Conservation (phyloP, 495 filamentous ascomycete species). For the Ascobolus immersus region DNA sequence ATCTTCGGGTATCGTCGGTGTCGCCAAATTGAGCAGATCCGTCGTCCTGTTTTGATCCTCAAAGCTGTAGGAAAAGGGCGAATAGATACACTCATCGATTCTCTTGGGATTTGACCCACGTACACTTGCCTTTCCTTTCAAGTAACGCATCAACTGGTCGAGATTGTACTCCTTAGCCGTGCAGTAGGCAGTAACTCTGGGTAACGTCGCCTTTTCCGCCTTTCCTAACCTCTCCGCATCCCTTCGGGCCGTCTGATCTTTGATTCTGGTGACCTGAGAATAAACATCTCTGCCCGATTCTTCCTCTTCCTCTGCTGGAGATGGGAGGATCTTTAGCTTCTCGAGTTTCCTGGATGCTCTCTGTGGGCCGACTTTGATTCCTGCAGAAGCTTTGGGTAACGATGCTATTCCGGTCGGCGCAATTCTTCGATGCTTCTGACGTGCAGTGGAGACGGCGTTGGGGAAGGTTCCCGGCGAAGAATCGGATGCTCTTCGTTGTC, state of each 20-base stretch:
- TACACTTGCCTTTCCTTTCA: constrained; percentile 53
- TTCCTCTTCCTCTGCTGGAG: constrained; percentile 64
- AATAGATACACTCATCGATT: constrained; percentile 92
- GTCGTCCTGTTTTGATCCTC: not conserved
- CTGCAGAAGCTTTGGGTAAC: too few species aligned
- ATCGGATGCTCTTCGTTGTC: too few species aligned
- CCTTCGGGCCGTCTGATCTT: constrained; percentile 75
- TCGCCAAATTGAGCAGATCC: constrained; percentile 11
- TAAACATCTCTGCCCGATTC: constrained; percentile 91
- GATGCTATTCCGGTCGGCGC: too few species aligned
- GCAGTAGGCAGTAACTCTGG: constrained; percentile 85
- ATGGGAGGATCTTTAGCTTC: constrained; percentile 83
- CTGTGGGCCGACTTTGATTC: constrained; percentile 76
- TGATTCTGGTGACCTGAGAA: constrained; percentile 76
- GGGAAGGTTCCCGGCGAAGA: too few species aligned
- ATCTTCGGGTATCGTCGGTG: constrained; percentile 19
- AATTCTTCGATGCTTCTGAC: too few species aligned
- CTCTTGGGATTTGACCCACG: constrained; percentile 63
- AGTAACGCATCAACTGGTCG: constrained; percentile 61
- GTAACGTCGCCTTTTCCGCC: constrained; percentile 64
- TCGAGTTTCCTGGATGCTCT: constrained; percentile 83
- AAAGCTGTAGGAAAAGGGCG: constrained; percentile 52
- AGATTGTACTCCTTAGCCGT: constrained; percentile 75
- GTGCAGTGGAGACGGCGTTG: too few species aligned
- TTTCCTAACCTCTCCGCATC: constrained; percentile 87